A percentile compares a stretch with the other conserved stretches of the same genome.
These are phyloP conservation scores for Hysterium pulicare DNA, from an alignment of 2,329 filamentous ascomycete species.

Conservation along the genomic window DNA sequence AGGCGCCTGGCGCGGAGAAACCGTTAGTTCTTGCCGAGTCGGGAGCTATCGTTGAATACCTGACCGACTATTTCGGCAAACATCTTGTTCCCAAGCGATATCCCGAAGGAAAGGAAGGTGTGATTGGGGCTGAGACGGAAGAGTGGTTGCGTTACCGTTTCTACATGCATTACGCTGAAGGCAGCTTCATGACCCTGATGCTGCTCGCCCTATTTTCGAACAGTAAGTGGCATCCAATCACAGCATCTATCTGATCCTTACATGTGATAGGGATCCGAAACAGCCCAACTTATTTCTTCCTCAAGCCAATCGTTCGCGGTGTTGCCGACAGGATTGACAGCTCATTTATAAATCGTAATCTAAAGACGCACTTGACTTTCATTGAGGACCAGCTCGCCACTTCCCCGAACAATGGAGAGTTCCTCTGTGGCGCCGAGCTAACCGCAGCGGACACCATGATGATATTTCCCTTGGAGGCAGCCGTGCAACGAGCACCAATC, in stretches of 20 bases:
- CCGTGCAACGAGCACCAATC: conserved; percentile 32
- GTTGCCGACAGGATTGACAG: conserved; percentile 51
- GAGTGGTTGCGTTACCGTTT: conserved; percentile 62
- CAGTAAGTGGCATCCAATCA: conserved; percentile 39
- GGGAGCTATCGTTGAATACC: conserved; percentile 75
- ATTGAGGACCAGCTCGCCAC: conserved; percentile 49
- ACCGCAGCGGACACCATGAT: conserved; percentile 54
- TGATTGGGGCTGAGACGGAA: conserved; percentile 57
- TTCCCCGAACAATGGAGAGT: conserved; percentile 48
- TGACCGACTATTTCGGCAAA: conserved; percentile 64
- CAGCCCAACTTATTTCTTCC: conserved; percentile 63
- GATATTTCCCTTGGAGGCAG: conserved; percentile 50
- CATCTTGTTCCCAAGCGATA: conserved; percentile 53
- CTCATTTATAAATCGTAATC: conserved; percentile 46
- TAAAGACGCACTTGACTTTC: conserved; percentile 48
- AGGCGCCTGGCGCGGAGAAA: conserved; percentile 44
- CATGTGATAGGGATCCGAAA: conserved; percentile 40
- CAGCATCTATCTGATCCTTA: conserved; percentile 8
- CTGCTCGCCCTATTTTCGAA: conserved; percentile 62
- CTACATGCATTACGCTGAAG: conserved; percentile 81
- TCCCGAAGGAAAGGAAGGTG: conserved; percentile 51
- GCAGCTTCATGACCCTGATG: conserved; percentile 72
- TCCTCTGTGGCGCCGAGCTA: conserved; percentile 48
- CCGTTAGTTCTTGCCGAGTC: conserved; percentile 74
- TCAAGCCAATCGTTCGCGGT: conserved; percentile 59